Base-by-base conservation (phyloP, 805 yeast genomes). In the Diddensiella transvaalensis region DNA sequence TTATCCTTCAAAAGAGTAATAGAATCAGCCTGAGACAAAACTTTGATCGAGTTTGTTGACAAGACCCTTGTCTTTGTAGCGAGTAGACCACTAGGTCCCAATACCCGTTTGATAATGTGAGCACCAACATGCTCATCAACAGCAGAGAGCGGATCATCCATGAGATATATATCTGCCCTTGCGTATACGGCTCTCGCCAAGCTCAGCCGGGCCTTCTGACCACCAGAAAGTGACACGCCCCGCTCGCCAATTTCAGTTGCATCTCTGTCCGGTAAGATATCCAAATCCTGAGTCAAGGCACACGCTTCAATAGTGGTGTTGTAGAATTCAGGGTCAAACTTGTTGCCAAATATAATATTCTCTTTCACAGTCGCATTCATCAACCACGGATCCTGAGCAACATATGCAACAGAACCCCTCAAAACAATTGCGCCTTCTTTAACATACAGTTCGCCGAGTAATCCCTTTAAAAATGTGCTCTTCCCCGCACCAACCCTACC, bases 51-150 rank as follows among this genome's bases (percentile, higher is more conserved):
- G 67, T 88, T 88, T 4, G 96, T 88, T 4, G 95, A 88, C 60
- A 88, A 73, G 35, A 88, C 71, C 59, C 78, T 82, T 55, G 91
- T 80, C 65, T 86, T 87, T 19, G 83, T 58, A 35, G 77, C 76
- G 56, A 88, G 71, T 51, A 88, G 69, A 47, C 96, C 96, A 30
- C 75, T 69, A 26, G 91, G 85, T 81, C 50, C 86, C 87, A 61
- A 76, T 1, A 59, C 84, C 4, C 85, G 82, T 56, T 82, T 83
- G 56, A 86, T 82, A 59, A 93, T 73, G 61, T 88, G 95, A 55
- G 80, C 81, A 10, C 96, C 91, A 54, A 93, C 99, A 64, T 93
- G 99, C 59, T 89, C 97, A 68, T 93, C 99, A 37, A 93, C 99
- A 22, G 99, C 99, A 64, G 95, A 85, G 51, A 93, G 75, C 6